phyloP scores from a whole-genome alignment of 2,329 filamentous ascomycete genomes.

The Penicillium occitanis region DNA sequence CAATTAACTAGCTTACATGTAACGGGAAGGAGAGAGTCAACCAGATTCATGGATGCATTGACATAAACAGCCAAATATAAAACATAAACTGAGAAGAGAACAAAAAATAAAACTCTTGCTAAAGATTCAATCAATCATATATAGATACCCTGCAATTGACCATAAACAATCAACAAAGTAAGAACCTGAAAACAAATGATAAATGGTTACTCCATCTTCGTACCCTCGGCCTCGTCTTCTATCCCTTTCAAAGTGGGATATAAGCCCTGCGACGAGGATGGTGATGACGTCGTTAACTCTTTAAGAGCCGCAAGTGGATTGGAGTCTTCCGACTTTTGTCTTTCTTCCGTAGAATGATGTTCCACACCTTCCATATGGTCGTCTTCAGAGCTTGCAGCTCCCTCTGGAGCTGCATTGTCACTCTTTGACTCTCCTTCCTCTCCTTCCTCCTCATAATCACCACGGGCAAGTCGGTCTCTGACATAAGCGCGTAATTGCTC shows the following conservation, averaged over 20 bases:
- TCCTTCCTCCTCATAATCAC: constrained; percentile 48
- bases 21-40: background rate
- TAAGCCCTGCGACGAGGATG: constrained; percentile 17
- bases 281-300: constrained; percentile 11
- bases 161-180: constrained; percentile 1
- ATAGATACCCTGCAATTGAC: background rate
- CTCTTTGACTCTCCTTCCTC: constrained; percentile 18
- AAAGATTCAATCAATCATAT: background rate
- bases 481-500: constrained; percentile 60
- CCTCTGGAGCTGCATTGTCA: constrained; percentile 24
- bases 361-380: constrained; percentile 25
- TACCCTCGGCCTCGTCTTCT: constrained; percentile 21
- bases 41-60: background rate
- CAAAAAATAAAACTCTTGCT: background rate
- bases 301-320: constrained; percentile 8
- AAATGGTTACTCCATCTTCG: constrained; percentile 23
- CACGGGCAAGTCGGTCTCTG: constrained; percentile 54
- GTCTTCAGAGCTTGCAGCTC: constrained; percentile 14
- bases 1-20: too few relatives aligned
- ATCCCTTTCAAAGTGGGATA: constrained; percentile 28
- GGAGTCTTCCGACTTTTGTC: constrained; percentile 5
- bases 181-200: background rate
- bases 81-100: background rate
- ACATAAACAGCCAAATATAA: background rate
- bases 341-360: background rate